phyloP scores from a whole-genome alignment of 768 basidiomycete genomes.

The Pleurotus eryngii region DNA sequence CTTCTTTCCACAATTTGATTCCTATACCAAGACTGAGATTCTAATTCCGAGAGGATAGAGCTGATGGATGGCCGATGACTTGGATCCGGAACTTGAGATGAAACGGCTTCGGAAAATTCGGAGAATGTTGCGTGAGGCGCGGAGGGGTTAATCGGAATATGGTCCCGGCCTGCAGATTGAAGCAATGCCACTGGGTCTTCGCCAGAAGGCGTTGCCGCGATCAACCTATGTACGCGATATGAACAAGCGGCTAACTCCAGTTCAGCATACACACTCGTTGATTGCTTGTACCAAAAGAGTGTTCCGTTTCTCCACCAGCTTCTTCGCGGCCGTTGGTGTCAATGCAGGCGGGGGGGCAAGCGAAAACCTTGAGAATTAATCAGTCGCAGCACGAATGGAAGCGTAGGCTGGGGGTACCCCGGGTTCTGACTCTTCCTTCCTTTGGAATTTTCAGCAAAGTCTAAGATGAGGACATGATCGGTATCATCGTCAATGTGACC shows the following conservation, averaged over 20 bases:
- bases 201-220: slow-evolving; percentile 44
- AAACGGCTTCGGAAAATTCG: slow-evolving; percentile 8
- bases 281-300: slow-evolving; percentile 60
- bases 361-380: slow-evolving; percentile 17
- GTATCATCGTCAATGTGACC: slow-evolving; percentile 24
- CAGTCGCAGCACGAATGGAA: neutral
- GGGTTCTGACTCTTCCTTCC: slow-evolving; percentile 28
- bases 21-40: slow-evolving; percentile 59
- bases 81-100: slow-evolving; percentile 33
- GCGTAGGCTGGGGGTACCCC: slow-evolving; percentile 18
- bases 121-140: slow-evolving; percentile 6
- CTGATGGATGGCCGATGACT: slow-evolving; percentile 56
- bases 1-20: slow-evolving; percentile 64
- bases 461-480: slow-evolving; percentile 44
- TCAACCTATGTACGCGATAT: slow-evolving; percentile 39
- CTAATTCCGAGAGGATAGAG: slow-evolving; percentile 55
- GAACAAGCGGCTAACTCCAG: neutral
- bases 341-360: slow-evolving; percentile 34
- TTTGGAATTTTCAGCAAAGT: slow-evolving; percentile 34
- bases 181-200: slow-evolving; percentile 66
- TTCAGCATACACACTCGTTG: slow-evolving; percentile 50
- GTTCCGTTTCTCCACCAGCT: slow-evolving; percentile 70
- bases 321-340: slow-evolving; percentile 58
- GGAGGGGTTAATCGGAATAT: slow-evolving; percentile 66
- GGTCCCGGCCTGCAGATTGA: slow-evolving; percentile 62